Evolutionary conservation across 2,329 filamentous ascomycete genomes (phyloP), one percentile per base, ranked within the genome.

Genomic region (Thelonectria blattea): DNA sequence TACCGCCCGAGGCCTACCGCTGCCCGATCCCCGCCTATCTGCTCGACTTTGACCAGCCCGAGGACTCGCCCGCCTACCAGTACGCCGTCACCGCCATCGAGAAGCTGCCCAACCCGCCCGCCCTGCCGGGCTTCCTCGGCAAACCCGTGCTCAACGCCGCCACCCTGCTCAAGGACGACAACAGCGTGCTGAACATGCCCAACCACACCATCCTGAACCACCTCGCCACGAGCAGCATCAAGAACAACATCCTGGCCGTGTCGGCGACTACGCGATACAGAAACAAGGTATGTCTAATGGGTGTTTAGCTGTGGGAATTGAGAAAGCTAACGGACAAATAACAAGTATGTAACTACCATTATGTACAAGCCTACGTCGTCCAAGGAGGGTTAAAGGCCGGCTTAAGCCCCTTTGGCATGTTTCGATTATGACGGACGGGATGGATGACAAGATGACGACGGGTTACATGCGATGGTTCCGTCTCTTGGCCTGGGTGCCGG

Each of bases 161-260:
- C 2, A 93, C 92, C 24, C 88, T 94, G 7, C 92, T 97, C 83
- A 98, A 98, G 80, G 95, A 99, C 74, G 95, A 99, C 78, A 97
- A 94, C 76, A 97, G 93, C 78, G 95, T 99, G 62, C 80, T 99
- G 65, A 95, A 92, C 68, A 94, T 97, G 85, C 95, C 95, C 14
- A 99, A 98, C 71, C 94, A 99, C 73, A 97, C 95, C 0, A 92
- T 98, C 32, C 80, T 99, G 64, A 99, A 99, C 68, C 95, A 99
- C 76, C 81, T 99, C 68, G 94, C 94, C 50, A 99, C 95, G 3
- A 98, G 94, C 77, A 97, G 93, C 76, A 99, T 99, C 77, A 97
- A 97, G 81, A 93, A 97, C 68, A 93, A 94, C 64, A 91, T 98
- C 24, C 83, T 99, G 65, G 95, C 95, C 34, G 96, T 96, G 6